Evolutionary conservation across 805 yeast species (phyloP).

Genomic region (Schwanniomyces vanrijiae): DNA sequence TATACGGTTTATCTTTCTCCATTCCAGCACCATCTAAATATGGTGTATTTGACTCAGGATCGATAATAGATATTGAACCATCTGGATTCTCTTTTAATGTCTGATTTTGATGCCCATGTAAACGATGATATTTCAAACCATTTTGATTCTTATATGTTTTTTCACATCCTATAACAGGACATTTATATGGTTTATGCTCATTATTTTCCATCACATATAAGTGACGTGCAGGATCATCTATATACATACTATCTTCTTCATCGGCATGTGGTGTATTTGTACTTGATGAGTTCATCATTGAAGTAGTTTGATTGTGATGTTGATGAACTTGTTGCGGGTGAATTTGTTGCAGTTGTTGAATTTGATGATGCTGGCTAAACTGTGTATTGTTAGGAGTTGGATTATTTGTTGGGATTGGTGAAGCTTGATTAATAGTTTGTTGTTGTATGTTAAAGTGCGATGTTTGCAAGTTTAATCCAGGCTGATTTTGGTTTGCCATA

Average conservation of each 20-base stretch:
- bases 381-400: slow-evolving; percentile 4
- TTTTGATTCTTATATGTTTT: slow-evolving; percentile 97
- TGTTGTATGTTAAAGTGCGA: slow-evolving; percentile 24
- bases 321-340: slow-evolving; percentile 15
- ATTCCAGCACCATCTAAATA: slow-evolving; percentile 91
- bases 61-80: slow-evolving; percentile 88
- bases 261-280: slow-evolving; percentile 42
- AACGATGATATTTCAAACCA: slow-evolving; percentile 91
- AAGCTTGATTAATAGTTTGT: slow-evolving; percentile 18
- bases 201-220: slow-evolving; percentile 88
- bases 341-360: slow-evolving; percentile 13
- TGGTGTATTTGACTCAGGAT: slow-evolving; percentile 86
- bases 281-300: slow-evolving; percentile 14
- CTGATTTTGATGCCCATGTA: slow-evolving; percentile 97
- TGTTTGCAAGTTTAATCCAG: slow-evolving; percentile 16
- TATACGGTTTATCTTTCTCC: slow-evolving; percentile 97
- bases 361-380: slow-evolving; percentile 14
- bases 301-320: slow-evolving; percentile 9
- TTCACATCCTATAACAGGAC: slow-evolving; percentile 98
- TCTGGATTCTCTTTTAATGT: slow-evolving; percentile 86
- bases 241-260: slow-evolving; percentile 71
- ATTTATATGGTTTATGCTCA: slow-evolving; percentile 91
- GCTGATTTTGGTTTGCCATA: slow-evolving; percentile 5
- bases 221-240: slow-evolving; percentile 96
- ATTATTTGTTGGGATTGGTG: slow-evolving; percentile 8